These are phyloP conservation scores for Amorphotheca resinae DNA, from an alignment of 495 filamentous ascomycete genomes.

Conservation along the genomic window DNA sequence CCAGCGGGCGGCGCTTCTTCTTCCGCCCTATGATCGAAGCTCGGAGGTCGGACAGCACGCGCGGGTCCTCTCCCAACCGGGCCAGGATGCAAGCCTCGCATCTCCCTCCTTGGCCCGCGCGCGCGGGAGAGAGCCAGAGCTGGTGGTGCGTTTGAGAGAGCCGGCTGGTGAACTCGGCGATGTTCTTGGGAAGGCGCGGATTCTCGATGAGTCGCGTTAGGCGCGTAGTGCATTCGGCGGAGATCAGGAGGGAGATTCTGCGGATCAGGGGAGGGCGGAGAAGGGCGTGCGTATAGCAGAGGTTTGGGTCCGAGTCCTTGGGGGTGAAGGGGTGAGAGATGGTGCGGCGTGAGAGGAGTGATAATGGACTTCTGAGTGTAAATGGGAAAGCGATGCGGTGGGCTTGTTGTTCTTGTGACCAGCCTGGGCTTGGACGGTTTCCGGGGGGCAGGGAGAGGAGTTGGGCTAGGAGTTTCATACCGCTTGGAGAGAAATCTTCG, in stretches of 20 bases:
- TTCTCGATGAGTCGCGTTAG: conserved; percentile 19
- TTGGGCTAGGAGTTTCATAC: conserved; percentile 4
- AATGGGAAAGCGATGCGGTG: conserved; percentile 1
- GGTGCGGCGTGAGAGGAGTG: conserved; percentile 2
- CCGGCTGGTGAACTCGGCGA: conserved; percentile 22
- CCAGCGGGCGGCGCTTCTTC: conserved; percentile 13
- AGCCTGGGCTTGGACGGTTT: no score
- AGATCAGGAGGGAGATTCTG: conserved; percentile 23
- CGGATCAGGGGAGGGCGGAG: conserved; percentile 27
- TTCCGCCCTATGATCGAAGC: conserved; percentile 25
- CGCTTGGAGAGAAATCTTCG: background rate
- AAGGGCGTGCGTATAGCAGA: conserved; percentile 25
- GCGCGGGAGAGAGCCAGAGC: no score
- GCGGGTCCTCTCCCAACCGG: conserved; percentile 26
- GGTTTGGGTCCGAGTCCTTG: conserved; percentile 13
- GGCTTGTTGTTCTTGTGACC: background rate
- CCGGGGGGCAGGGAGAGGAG: conserved; percentile 4
- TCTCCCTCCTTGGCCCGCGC: no score
- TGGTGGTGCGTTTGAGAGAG: no score
- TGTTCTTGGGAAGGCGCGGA: conserved; percentile 5
- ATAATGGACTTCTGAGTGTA: background rate
- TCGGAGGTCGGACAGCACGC: conserved; percentile 26
- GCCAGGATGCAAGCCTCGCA: conserved; percentile 37
- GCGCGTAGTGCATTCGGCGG: conserved; percentile 25
- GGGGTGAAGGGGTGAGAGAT: background rate